phyloP scores from a whole-genome alignment of 2,329 filamentous ascomycete species.

The Penicillium capsulatum region DNA sequence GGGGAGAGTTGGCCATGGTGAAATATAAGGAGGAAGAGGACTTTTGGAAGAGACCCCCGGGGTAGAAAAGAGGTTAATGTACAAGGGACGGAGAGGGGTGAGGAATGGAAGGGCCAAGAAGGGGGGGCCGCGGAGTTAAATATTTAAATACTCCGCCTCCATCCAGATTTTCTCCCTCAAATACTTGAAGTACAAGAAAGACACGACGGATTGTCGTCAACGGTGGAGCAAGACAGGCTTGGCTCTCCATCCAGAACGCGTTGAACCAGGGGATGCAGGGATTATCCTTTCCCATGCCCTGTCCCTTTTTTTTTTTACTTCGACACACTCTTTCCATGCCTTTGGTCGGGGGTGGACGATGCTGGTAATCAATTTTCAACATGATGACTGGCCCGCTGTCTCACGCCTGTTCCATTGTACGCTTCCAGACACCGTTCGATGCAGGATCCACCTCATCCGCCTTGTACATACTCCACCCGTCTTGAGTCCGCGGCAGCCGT shows the following conservation, averaged over 20 bases:
- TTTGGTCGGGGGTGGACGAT: too few species aligned
- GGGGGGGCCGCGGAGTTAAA: too few species aligned
- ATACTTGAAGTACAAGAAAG: not conserved
- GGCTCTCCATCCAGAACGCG: constrained; percentile 12
- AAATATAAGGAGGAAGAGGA: constrained; percentile 6
- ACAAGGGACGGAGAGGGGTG: constrained; percentile 5
- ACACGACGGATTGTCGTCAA: constrained; percentile 17
- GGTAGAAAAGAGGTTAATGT: constrained; percentile 3
- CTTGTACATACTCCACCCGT: too few species aligned
- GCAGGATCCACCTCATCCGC: too few species aligned
- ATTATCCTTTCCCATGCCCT: constrained; percentile 6
- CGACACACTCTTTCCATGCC: not conserved
- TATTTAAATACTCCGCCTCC: too few species aligned
- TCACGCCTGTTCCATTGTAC: too few species aligned
- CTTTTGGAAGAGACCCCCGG: constrained; percentile 1
- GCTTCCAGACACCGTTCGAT: too few species aligned
- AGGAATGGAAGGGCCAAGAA: not conserved
- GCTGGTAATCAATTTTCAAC: too few species aligned
- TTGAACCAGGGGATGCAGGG: constrained; percentile 8
- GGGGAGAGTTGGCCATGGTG: constrained; percentile 56
- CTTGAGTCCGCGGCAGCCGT: constrained; percentile 1
- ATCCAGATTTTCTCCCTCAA: too few species aligned
- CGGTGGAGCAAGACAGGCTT: constrained; percentile 19
- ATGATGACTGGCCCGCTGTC: too few species aligned
- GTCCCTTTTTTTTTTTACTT: not conserved